Evolutionary conservation across 495 filamentous ascomycete genomes (phyloP).

Genomic region (Lophium mytilinum): DNA sequence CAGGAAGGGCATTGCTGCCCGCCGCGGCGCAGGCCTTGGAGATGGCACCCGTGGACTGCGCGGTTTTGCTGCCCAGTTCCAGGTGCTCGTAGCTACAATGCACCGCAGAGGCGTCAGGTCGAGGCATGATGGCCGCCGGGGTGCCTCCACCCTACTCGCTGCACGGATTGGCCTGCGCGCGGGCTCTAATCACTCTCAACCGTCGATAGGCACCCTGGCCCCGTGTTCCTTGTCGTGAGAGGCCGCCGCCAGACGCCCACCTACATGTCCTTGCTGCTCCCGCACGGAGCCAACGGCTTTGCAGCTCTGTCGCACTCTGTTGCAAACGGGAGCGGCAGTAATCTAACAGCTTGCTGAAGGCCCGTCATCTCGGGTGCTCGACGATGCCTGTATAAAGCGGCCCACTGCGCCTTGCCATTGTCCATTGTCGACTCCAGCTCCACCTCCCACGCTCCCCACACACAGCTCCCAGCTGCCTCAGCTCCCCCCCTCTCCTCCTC

Average conservation of each 20-base stretch:
- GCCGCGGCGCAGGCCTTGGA: too few species aligned
- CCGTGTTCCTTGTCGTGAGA: slow-evolving; percentile 13
- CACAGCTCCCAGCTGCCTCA: neutral
- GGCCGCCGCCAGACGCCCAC: slow-evolving; percentile 3
- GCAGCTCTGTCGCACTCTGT: slow-evolving; percentile 26
- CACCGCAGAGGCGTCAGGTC: too few species aligned
- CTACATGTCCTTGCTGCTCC: slow-evolving; percentile 13
- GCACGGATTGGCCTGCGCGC: too few species aligned
- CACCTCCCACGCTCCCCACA: neutral
- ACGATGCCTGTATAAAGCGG: slow-evolving; percentile 26
- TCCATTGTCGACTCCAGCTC: slow-evolving; percentile 1
- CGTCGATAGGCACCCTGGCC: slow-evolving; percentile 9
- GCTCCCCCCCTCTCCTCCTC: neutral
- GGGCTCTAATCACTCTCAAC: slow-evolving; percentile 6
- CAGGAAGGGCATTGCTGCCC: too few species aligned
- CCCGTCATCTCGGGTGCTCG: slow-evolving; percentile 17
- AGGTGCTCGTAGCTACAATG: too few species aligned
- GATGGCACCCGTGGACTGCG: too few species aligned
- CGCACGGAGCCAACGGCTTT: slow-evolving; percentile 24
- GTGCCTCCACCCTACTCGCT: too few species aligned
- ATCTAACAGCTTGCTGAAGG: slow-evolving; percentile 24
- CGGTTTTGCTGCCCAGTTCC: too few species aligned
- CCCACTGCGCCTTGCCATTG: slow-evolving; percentile 12
- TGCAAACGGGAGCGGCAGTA: slow-evolving; percentile 28
- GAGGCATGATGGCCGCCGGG: too few species aligned